Percentiles rank a stretch among this genome's conserved stretches.
phyloP scores from a whole-genome alignment of 2,329 filamentous ascomycete genomes.

The Fusarium begoniae region DNA sequence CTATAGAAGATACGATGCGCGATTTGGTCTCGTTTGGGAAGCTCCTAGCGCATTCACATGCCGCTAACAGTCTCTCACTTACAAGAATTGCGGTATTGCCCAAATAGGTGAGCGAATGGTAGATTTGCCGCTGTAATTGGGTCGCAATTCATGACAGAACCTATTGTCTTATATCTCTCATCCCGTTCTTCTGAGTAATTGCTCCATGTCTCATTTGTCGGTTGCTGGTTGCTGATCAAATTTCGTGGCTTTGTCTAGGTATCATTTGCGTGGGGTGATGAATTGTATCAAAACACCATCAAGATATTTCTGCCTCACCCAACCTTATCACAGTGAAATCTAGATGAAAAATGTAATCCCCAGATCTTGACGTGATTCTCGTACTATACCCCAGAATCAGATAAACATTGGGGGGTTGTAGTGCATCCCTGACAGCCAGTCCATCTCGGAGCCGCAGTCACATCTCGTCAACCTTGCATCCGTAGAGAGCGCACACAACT shows the following conservation, averaged over 20 bases:
- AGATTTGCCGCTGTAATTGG: slow-evolving; percentile 26
- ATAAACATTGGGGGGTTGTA: slow-evolving; percentile 1
- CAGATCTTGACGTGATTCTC: slow-evolving; percentile 27
- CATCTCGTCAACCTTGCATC: slow-evolving; percentile 1
- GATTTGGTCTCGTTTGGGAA: slow-evolving; percentile 27
- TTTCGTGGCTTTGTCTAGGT: neutral
- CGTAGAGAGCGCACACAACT: neutral
- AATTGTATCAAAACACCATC: neutral
- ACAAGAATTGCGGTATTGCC: slow-evolving; percentile 20
- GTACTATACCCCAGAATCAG: slow-evolving; percentile 19
- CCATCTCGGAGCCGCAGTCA: slow-evolving; percentile 33
- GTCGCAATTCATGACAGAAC: slow-evolving; percentile 31
- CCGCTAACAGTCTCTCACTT: neutral
- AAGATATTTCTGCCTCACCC: neutral
- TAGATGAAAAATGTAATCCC: neutral
- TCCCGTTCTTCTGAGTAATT: slow-evolving; percentile 9
- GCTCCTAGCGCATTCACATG: slow-evolving; percentile 27
- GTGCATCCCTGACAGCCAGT: slow-evolving; percentile 4
- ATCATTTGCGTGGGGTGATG: neutral
- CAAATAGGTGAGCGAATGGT: slow-evolving; percentile 16
- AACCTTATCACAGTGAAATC: slow-evolving; percentile 4
- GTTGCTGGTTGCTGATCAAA: neutral
- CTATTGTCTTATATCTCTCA: slow-evolving; percentile 19
- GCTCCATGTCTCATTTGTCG: neutral
- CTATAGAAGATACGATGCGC: neutral